phyloP scores from a whole-genome alignment of 345 rosid species.

The Stellera chamaejasme region DNA sequence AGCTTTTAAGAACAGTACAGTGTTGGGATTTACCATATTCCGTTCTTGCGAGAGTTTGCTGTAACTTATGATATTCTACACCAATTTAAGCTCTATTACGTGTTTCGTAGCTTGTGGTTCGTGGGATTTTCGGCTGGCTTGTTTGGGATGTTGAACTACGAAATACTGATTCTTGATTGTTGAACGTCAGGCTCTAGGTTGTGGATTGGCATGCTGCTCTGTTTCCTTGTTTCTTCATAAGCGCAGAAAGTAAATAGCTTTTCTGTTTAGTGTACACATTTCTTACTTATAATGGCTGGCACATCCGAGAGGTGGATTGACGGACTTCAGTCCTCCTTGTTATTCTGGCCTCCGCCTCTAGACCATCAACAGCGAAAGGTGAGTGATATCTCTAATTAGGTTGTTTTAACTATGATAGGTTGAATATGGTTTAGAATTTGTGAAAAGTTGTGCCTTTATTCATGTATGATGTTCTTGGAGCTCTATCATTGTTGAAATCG shows the following conservation, averaged over 20 bases:
- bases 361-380: conserved; percentile 81
- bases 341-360: conserved; percentile 83
- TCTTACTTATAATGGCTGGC: conserved; percentile 38
- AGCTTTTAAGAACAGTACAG: too few species aligned
- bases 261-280: conserved; percentile 1
- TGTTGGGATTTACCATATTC: too few species aligned
- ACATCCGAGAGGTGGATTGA: conserved; percentile 90
- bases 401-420: too few species aligned
- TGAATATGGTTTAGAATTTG: not conserved
- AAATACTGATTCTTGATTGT: not conserved
- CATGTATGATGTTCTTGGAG: not conserved
- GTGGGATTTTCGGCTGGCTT: too few species aligned
- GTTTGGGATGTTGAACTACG: too few species aligned
- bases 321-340: conserved; percentile 79
- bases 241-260: not conserved
- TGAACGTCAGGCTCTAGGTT: not conserved
- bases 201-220: not conserved
- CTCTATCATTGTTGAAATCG: not conserved
- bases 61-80: too few species aligned
- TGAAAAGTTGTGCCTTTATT: not conserved
- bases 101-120: too few species aligned
- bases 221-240: not conserved
- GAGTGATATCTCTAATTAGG: not conserved
- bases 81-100: too few species aligned
- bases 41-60: too few species aligned